Evolutionary conservation across 768 basidiomycete species (phyloP).

Genomic region (Sporobolomyces pararoseus): DNA sequence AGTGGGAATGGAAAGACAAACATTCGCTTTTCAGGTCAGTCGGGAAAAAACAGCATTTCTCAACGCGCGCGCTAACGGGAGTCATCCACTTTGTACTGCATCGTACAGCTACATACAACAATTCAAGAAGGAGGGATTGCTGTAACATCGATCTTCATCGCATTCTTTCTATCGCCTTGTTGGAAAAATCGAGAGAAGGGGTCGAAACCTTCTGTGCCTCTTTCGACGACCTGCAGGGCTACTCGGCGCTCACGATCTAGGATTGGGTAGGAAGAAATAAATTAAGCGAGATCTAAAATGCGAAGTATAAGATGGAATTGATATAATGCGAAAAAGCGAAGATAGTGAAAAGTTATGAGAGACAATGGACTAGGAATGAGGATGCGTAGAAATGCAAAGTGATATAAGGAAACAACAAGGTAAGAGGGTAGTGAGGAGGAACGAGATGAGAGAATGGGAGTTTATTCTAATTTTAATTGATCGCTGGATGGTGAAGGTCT

Average conservation of each 20-base stretch:
- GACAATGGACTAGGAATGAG: no score
- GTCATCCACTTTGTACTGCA: neutral
- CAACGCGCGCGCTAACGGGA: neutral
- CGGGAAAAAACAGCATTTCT: neutral
- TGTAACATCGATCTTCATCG: neutral
- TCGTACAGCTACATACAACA: conserved; percentile 43
- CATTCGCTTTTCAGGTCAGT: conserved; percentile 62
- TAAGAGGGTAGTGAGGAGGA: no score
- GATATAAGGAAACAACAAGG: neutral
- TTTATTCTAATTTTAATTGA: no score
- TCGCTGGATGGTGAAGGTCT: conserved; percentile 26
- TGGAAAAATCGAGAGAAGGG: neutral
- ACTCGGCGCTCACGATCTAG: no score
- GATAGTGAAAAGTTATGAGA: no score
- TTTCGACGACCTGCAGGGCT: neutral
- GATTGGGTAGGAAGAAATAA: no score
- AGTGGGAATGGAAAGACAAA: conserved; percentile 38
- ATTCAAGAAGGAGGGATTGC: conserved; percentile 39
- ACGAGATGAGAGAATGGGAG: no score
- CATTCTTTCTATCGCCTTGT: neutral
- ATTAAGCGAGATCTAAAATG: no score
- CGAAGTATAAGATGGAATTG: no score
- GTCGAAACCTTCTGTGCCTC: no score
- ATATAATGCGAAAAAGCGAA: no score
- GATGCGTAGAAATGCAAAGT: neutral